These are phyloP conservation scores for Vicia faba DNA, from an alignment of 306 rosid species.

Conservation along the genomic window DNA sequence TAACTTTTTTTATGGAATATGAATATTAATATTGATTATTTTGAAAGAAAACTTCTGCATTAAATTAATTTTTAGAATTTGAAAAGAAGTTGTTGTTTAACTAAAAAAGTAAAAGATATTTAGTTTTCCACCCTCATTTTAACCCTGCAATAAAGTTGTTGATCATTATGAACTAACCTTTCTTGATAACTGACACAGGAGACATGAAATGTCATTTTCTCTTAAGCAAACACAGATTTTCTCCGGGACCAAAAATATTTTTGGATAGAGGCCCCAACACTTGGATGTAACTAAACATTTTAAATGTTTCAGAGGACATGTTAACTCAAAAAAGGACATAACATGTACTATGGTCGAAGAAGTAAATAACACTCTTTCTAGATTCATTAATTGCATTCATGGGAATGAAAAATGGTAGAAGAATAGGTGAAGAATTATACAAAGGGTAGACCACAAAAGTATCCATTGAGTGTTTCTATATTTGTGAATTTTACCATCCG, in stretches of 20 bases:
- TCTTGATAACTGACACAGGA: slow-evolving; percentile 20
- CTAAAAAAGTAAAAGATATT: too few relatives aligned
- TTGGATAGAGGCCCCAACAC: background rate
- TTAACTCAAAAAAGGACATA: slow-evolving; percentile 17
- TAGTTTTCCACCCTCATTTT: too few relatives aligned
- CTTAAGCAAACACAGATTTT: slow-evolving; percentile 13
- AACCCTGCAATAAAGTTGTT: background rate
- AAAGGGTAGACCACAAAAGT: background rate
- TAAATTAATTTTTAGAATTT: too few relatives aligned
- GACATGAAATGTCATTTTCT: slow-evolving; percentile 35
- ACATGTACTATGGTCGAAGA: slow-evolving; percentile 23
- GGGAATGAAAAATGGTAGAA: background rate
- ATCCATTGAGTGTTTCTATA: background rate
- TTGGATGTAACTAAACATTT: slow-evolving; percentile 12
- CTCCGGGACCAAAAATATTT: background rate
- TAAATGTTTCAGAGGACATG: background rate
- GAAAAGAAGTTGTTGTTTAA: too few relatives aligned
- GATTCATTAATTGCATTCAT: slow-evolving; percentile 15
- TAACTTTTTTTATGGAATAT: too few relatives aligned
- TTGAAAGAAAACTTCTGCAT: too few relatives aligned
- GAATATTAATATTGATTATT: too few relatives aligned
- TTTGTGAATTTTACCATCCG: background rate
- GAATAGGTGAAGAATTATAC: background rate
- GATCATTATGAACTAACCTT: background rate
- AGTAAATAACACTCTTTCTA: background rate